Conservation (phyloP, 306 rosid species). For the Citrullus mucosospermus region DNA sequence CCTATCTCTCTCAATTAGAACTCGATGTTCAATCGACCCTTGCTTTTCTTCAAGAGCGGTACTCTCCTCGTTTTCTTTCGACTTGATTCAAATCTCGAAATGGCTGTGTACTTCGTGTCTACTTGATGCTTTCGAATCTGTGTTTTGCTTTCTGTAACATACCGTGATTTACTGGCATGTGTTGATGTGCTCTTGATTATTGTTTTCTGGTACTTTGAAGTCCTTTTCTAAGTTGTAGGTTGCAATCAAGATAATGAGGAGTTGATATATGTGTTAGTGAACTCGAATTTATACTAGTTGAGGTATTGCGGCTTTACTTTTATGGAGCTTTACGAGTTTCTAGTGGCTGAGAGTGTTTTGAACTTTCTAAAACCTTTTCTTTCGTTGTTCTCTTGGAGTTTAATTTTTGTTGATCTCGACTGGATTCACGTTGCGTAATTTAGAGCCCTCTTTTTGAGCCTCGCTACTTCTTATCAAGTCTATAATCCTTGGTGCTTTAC, state of each 20-base stretch:
- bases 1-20: constrained; percentile 52
- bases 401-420: neutral
- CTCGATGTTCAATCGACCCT: constrained; percentile 63
- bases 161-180: neutral
- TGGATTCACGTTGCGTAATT: neutral
- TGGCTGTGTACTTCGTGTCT: neutral
- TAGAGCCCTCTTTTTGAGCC: neutral
- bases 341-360: neutral
- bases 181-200: neutral
- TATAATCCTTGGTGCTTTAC: neutral
- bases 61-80: neutral
- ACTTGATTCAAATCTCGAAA: neutral
- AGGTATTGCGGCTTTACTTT: neutral
- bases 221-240: neutral
- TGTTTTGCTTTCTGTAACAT: neutral
- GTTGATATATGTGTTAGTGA: neutral
- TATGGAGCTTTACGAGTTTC: neutral
- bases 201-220: neutral
- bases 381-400: neutral
- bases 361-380: neutral
- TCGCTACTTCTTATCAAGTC: neutral
- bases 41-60: constrained; percentile 67
- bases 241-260: neutral
- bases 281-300: neutral
- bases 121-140: neutral